Base-by-base conservation (phyloP, 345 rosid genomes). In the Bruguiera sexangula region DNA sequence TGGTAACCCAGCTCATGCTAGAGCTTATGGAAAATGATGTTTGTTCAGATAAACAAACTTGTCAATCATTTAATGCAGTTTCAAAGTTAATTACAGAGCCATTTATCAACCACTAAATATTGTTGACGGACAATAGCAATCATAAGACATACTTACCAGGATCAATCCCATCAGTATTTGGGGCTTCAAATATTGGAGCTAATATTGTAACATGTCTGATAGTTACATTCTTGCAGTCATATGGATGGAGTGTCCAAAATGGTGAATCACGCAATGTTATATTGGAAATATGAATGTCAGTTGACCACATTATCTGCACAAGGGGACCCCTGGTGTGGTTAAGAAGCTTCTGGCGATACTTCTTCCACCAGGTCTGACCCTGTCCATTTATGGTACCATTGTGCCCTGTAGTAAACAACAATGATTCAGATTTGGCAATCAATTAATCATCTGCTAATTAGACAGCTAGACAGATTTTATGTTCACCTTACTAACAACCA, bases 361-460 rank as follows among this genome's bases (percentile, higher is more conserved):
- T 95, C 77, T 82, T 92, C 99, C 99, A 95, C 99, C 99, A 95
- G 57, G 92, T 67, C 72, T 88, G 89, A 55, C 99, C 99, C 82
- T 95, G 97, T 71, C 99, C 99, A 67, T 88, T 86, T 65, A 95
- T 92, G 63, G 96, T 95, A 58, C 99, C 99, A 54, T 95, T 95
- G 75, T 92, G 90, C 74, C 96, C 98, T 95, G 84, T 77, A 69
- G 52, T 53, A 59, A 13, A 57, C 26, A 58, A 63, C 30, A 26
- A 56, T 29, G n/a, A 18, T 39, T 66, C 61, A 75, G 57, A 69
- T 6, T 1, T 6, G 46, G 67, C 39, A 19, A 69, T 8, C 18
- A 65, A 59, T 30, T 10, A 63, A 36, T 15, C 31, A 21, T 57
- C 66, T 1, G 30, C 18, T 24, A 56, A 24, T 10, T 56, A 56